Evolutionary conservation across 805 yeast genomes (phyloP), one percentile per base, ranked within the genome.

Genomic region (Pichia ethanolica): DNA sequence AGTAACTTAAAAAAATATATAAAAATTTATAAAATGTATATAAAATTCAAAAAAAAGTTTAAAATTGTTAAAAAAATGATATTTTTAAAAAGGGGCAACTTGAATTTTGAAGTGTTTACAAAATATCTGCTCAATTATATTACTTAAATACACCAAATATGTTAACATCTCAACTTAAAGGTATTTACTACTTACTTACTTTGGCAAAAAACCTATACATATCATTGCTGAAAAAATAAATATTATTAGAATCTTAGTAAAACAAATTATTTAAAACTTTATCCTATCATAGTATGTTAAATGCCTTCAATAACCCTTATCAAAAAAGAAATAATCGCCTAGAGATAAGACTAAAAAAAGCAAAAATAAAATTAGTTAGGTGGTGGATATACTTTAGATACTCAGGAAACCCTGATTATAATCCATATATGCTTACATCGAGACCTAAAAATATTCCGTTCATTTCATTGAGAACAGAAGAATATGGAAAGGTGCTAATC

Each of bases 351-450:
- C 14, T 49, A 8, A 54, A 42, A 38, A 57, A 49, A 32, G 45
- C 53, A 11, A 56, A 55, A 45, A 46, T 65, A 25, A 57, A 56
- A 41, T 48, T 64, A 42, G 53, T 58, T 44, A 61, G 59, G 20
- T 63, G 66, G 64, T 58, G 62, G 64, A 58, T 58, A 44, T 55
- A 47, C 44, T 43, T 53, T 14, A 50, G 55, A n/a, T 53, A 55
- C 14, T 44, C 46, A 3, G 56, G 56, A 26, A 53, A 59, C 40
- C 62, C 62, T 6, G 50, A 54, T 37, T 54, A 52, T 12, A 53
- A 61, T 42, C 57, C 59, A 4, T 30, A 42, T n/a, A 52, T 62
- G 41, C 40, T 63, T 10, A 59, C 62, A 11, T 48, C 65, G 51
- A 57, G 60, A 37, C 53, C 59, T 28, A 62, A 54, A 45, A 55